These are phyloP conservation scores for Cephaloascus fragrans DNA, from an alignment of 805 yeast species.

Conservation along the genomic window DNA sequence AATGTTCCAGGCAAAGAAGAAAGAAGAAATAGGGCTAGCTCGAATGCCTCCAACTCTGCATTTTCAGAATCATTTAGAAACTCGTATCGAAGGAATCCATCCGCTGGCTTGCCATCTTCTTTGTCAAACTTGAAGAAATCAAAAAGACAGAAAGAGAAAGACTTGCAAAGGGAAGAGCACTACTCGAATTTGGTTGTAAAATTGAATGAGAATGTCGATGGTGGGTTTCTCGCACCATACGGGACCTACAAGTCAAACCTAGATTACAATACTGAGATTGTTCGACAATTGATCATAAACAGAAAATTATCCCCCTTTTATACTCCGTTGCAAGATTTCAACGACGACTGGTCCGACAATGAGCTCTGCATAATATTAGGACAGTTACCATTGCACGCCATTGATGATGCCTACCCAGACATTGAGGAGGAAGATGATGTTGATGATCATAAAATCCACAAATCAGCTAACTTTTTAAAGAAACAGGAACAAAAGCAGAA, in stretches of 20 bases:
- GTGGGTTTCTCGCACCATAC: slow-evolving; percentile 87
- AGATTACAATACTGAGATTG: slow-evolving; percentile 67
- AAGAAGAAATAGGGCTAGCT: slow-evolving; percentile 8
- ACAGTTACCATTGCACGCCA: slow-evolving; percentile 47
- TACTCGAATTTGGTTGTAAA: slow-evolving; percentile 48
- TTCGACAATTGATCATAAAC: slow-evolving; percentile 57
- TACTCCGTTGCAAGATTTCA: slow-evolving; percentile 78
- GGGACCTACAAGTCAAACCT: slow-evolving; percentile 75
- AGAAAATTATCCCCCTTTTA: slow-evolving; percentile 83
- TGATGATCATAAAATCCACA: slow-evolving; percentile 47
- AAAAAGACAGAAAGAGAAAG: slow-evolving; percentile 45
- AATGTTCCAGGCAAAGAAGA: slow-evolving; percentile 37
- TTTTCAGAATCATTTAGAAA: slow-evolving; percentile 2
- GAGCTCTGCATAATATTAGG: slow-evolving; percentile 44
- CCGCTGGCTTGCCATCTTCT: neutral
- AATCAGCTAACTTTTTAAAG: slow-evolving; percentile 32
- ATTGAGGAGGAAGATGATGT: slow-evolving; percentile 49
- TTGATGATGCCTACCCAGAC: slow-evolving; percentile 35
- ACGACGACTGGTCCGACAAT: slow-evolving; percentile 59
- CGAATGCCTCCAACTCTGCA: slow-evolving; percentile 1
- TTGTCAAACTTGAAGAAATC: slow-evolving; percentile 14
- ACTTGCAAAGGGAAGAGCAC: slow-evolving; percentile 40
- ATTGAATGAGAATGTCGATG: slow-evolving; percentile 72
- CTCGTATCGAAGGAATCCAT: neutral
- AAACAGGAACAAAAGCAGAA: slow-evolving; percentile 40